Evolutionary conservation across 345 rosid genomes (phyloP), one percentile per base, ranked within the genome.

Genomic region (Reutealis trisperma): DNA sequence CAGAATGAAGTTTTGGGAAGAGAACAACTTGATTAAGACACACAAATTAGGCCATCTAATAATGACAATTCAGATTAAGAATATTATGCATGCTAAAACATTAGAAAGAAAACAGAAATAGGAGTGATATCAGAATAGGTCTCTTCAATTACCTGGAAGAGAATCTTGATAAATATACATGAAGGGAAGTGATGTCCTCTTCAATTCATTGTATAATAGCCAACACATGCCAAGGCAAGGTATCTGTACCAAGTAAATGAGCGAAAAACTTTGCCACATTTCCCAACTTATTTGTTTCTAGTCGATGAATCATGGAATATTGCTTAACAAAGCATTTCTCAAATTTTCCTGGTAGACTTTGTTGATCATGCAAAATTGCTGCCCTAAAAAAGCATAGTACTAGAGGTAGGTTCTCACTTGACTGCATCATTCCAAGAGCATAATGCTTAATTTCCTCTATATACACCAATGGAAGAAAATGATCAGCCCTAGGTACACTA

Each of bases 231-330:
- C 99, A 96, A 2, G 99, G 98, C 49, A 96, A 84, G 44, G 99
- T 98, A 83, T 90, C 86, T 0, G 98, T 93, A 61, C 99, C 99
- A 15, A 93, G 86, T 76, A 96, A 86, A 87, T 96, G 99, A 41
- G 98, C 97, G 80, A 93, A 96, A 83, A 96, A 96, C 84, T 93
- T 92, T 2, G 92, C 99, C 78, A 96, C 96, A 81, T 96, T 93
- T 42, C 96, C 90, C 69, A 92, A 70, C 80, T 93, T 93, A 77
- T 93, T 92, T 55, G 97, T 93, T 87, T 96, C 98, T 22, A 93
- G 93, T 10, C 94, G 91, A 59, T 96, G 98, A 73, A 96, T 96
- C 99, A 93, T 96, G 2, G 97, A 92, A 78, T 93, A 93, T 72
- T 96, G 97, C 80, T 92, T 95, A 61, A 91, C 97, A 59, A 96